Evolutionary conservation across 2,329 filamentous ascomycete species (phyloP).

Genomic region (Ceratocystis cubensis): DNA sequence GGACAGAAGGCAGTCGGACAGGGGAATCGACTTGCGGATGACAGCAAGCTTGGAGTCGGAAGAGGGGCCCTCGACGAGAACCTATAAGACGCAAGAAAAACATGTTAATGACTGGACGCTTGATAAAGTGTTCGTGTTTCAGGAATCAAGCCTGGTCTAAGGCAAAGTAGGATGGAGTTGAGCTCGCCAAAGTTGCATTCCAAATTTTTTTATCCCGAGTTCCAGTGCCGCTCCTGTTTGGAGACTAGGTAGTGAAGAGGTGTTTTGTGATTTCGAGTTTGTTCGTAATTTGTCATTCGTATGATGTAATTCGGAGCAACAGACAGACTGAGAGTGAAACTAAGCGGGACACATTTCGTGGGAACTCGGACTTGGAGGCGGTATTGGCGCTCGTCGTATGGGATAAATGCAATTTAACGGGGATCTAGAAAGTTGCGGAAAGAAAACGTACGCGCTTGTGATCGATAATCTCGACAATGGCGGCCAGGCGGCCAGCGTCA

Average conservation of each 20-base stretch:
- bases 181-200: no score
- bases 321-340: no score
- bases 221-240: no score
- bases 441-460: conserved; percentile 90
- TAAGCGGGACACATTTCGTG: no score
- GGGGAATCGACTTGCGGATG: conserved; percentile 72
- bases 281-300: no score
- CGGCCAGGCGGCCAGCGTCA: conserved; percentile 73
- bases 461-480: conserved; percentile 98
- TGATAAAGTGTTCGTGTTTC: not conserved
- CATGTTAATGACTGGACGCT: conserved; percentile 13
- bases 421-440: not conserved
- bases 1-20: conserved; percentile 78
- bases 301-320: no score
- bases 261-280: no score
- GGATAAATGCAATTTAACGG: not conserved
- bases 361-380: not conserved
- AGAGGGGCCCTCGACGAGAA: conserved; percentile 89
- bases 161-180: not conserved
- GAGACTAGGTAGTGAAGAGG: no score
- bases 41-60: conserved; percentile 66
- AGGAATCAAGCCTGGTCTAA: not conserved
- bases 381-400: not conserved
- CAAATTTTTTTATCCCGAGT: no score
- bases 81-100: conserved; percentile 40